These are phyloP conservation scores for Globisporangium spiculum DNA, from an alignment of 352 stramenopile genomes.

Conservation along the genomic window DNA sequence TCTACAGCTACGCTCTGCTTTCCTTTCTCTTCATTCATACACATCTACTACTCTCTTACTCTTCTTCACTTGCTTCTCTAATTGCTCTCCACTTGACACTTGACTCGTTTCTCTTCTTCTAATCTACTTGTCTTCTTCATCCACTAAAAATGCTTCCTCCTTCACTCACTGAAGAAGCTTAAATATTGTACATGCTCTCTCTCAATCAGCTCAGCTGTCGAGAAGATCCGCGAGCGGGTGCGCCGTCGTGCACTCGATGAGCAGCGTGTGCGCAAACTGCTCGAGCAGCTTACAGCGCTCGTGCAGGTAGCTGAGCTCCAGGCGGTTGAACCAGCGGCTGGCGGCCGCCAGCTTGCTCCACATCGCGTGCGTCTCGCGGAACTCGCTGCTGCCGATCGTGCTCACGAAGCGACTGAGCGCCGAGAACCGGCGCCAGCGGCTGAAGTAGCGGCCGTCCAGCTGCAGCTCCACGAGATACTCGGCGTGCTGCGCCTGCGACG, in stretches of 20 bases:
- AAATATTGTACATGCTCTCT: neutral
- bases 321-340: conserved; percentile 80
- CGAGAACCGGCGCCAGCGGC: conserved; percentile 72
- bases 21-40: neutral
- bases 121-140: neutral
- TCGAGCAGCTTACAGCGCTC: conserved; percentile 74
- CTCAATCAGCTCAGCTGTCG: conserved; percentile 12
- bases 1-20: neutral
- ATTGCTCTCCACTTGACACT: neutral
- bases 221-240: conserved; percentile 72
- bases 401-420: conserved; percentile 64
- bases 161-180: neutral
- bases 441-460: conserved; percentile 72
- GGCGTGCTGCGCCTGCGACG: conserved; percentile 54
- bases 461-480: conserved; percentile 82
- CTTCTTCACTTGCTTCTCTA: neutral
- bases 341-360: conserved; percentile 57
- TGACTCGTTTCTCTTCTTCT: neutral
- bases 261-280: conserved; percentile 67
- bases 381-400: conserved; percentile 52
- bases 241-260: conserved; percentile 70
- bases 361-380: conserved; percentile 43
- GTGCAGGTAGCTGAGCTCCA: conserved; percentile 83
- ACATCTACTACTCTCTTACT: conserved; percentile 5
- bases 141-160: neutral